Base-by-base conservation (phyloP, 2,329 filamentous ascomycete species). In the Sclerotinia spermophila region DNA sequence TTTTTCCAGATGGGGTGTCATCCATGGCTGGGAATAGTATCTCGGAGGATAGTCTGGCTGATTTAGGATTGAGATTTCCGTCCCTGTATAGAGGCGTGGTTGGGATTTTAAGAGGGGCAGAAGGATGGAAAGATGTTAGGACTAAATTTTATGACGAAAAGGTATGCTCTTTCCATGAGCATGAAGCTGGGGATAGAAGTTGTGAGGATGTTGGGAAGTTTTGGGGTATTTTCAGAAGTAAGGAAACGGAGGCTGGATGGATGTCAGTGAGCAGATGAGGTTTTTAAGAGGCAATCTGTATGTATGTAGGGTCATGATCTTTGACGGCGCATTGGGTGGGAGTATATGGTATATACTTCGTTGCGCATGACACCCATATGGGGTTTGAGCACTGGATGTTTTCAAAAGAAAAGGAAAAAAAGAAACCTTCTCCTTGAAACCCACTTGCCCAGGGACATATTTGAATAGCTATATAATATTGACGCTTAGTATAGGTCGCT, bases 201-300 rank as follows among this genome's bases (percentile, higher is more conserved):
- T 67, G 65, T 15, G 53, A 67, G 38, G 65, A 67, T n/a, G 35
- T 55, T 35, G 65, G 65, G 27, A 67, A 67, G 27, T 67, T 40
- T 44, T 67, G 65, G 65, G 65, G 40, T 2, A 44, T 66, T 30
- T 67, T 67, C 19, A 58, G 21, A 35, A 58, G 65, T 35, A 56
- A 58, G 62, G 62, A 66, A 19, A 45, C 24, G 3, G 62, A 66
- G 45, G 45, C 62, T 66, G 62, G 45, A 15, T 66, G 62, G 33
- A 42, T 53, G 45, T 66, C 62, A 38, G 62, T 27, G 11, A 53
- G 62, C 2, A 53, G 62, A 53, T 15, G 15, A 21, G n/a, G 17
- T 1, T 10, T 40, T 19, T 53, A 53, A 35, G 35, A 7, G 17
- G n/a, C 15, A 21, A 40, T 6, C 13, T 53, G 1, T 17, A 48